Base-by-base conservation (phyloP, 306 rosid species). In the Quercus berberidifolia region DNA sequence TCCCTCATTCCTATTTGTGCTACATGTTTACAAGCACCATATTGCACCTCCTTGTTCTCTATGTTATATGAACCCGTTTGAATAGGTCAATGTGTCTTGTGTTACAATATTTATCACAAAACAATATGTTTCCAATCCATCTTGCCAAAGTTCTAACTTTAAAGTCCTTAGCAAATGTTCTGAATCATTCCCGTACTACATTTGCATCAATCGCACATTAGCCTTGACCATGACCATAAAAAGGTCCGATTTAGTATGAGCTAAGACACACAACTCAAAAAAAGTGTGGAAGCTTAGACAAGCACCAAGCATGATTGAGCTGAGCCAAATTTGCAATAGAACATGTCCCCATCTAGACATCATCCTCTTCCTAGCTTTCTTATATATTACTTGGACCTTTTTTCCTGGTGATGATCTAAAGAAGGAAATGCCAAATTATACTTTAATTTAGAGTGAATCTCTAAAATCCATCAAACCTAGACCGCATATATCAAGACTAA, bases 361-460 rank as follows among this genome's bases (percentile, higher is more conserved):
- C 69, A 68, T 82, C 33, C 82, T 59, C 52, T 23, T 30, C 46
- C 15, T 38, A 55, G 70, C 64, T 78, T 58, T 71, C 71, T 25
- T 25, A 75, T 76, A 46, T 25, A 15, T 21, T 4, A 63, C 65
- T 59, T 17, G 73, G 74, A 70, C 7, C 3, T 11, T 12, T 26
- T 25, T 25, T 41, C 33, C 46, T 72, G 79, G 46, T 2, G 46
- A 41, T 55, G 56, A 71, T 60, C 73, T 19, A 57, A 41, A 38
- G 69, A 76, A 65, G n/a, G 51, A 78, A 35, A 28, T 25, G 70
- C 58, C 74, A 38, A 3, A 74, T 78, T 78, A 21, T 76, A 38
- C 78, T 49, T 55, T 71, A 73, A 77, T 71, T 25, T 49, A 59
- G 69, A 78, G 33, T 52, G 81, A 89, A 87, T 89, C 88, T 73